Percentiles rank a stretch among this genome's conserved stretches.
Conservation (phyloP, 2,329 filamentous ascomycete species). For the Teratosphaeria pseudoeucalypti region DNA sequence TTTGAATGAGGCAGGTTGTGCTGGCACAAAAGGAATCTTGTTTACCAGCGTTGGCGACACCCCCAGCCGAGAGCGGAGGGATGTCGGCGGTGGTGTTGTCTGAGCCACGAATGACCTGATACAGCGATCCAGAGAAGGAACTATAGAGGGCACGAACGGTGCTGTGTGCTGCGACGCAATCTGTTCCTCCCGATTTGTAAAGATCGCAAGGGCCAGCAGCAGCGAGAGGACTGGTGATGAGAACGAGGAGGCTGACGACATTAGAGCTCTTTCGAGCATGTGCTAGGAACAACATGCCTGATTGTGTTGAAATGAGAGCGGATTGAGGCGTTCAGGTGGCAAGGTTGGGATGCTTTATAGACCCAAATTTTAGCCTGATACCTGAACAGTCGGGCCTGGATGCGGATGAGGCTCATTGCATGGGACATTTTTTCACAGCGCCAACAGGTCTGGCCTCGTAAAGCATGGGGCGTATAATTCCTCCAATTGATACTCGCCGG, state of each 20-base stretch:
- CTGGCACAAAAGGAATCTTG: conserved; percentile 50
- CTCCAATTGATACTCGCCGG: not conserved
- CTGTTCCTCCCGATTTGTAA: conserved; percentile 46
- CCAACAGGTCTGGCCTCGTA: not conserved
- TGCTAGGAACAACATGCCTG: not conserved
- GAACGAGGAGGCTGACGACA: conserved; percentile 14
- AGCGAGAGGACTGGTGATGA: conserved; percentile 31
- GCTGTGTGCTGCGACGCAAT: conserved; percentile 53
- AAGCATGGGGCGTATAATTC: not conserved
- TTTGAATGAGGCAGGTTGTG: conserved; percentile 52
- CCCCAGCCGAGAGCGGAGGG: conserved; percentile 44
- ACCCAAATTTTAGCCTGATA: not conserved
- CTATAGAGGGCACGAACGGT: conserved; percentile 53
- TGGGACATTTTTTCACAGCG: not conserved
- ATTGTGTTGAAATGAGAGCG: not conserved
- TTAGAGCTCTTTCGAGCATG: not conserved
- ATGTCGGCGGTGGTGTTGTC: conserved; percentile 39
- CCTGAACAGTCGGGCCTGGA: not conserved
- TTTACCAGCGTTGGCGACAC: conserved; percentile 49
- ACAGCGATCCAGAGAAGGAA: conserved; percentile 43
- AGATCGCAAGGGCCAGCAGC: conserved; percentile 40
- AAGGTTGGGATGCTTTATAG: not conserved
- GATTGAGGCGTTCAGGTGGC: not conserved
- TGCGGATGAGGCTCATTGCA: not conserved
- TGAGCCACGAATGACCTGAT: conserved; percentile 50